Base-by-base conservation (phyloP, 805 yeast species). In the Ogataea methylovora region DNA sequence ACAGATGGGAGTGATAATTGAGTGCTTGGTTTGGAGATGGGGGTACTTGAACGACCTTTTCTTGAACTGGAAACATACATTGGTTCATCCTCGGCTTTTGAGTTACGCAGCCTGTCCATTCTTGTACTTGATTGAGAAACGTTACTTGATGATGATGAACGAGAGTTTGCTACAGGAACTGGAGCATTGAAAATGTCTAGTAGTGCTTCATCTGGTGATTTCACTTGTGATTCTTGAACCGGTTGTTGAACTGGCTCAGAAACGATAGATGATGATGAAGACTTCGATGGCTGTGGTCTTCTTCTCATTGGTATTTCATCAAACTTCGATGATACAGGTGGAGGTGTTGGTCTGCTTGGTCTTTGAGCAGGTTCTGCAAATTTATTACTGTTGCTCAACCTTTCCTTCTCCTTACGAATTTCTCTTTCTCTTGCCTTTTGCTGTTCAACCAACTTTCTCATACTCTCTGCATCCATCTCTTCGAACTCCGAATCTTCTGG, bases 401-500 rank as follows among this genome's bases (percentile, higher is more conserved):
- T 38, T 27, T 41, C 45, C 32, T 41, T 48, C 29, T 47, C 51
- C 28, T 36, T 24, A 22, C 37, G 38, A 33, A 44, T 21, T 24
- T 41, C 44, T 30, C 54, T 54, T 35, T 64, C 69, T 35, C 48
- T 52, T n/a, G 58, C 65, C 37, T 63, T 58, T 37, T 66, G 73
- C 8, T 44, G 32, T 29, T 52, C 59, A 46, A 68, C 62, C 29
- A 65, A 57, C 9, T 47, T 44, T 22, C 57, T 54, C 36, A 67
- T 63, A 31, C 60, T 63, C n/a, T 59, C 65, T 24, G 46, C 51
- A 34, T 69, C 60, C 35, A 69, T 58, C 37, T 70, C 69, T 12
- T 67, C 73, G 11, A 67, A 63, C 33, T 67, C 75, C 21, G 70
- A 68, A 15, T 61, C 65, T 26, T 46, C 57, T 10, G 55, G 58